phyloP scores from a whole-genome alignment of 352 stramenopile species.

The Aphanomyces invadans region DNA sequence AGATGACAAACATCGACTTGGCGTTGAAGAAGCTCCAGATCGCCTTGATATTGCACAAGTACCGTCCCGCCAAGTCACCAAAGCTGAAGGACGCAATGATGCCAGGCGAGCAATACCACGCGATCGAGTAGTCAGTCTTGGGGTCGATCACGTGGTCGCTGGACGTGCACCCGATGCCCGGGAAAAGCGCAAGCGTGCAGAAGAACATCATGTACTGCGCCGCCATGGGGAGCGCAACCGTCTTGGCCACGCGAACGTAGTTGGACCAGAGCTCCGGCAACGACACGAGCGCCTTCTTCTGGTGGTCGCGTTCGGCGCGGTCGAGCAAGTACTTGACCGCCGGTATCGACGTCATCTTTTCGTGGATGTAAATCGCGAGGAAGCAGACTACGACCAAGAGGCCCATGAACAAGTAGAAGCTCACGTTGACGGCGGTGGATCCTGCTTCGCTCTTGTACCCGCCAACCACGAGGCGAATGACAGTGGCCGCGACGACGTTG shows the following conservation, averaged over 20 bases:
- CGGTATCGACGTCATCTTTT: constrained; percentile 30
- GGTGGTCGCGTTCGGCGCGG: constrained; percentile 33
- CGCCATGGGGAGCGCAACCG: constrained; percentile 42
- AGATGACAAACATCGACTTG: constrained; percentile 36
- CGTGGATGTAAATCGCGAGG: constrained; percentile 40
- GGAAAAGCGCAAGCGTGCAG: constrained; percentile 44
- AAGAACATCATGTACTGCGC: constrained; percentile 56
- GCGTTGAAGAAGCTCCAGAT: constrained; percentile 54
- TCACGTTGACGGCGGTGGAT: constrained; percentile 28
- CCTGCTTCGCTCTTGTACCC: constrained; percentile 35
- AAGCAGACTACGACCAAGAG: constrained; percentile 47
- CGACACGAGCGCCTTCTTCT: constrained; percentile 30
- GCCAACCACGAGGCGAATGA: constrained; percentile 45
- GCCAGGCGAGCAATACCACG: constrained; percentile 47
- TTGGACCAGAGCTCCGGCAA: constrained; percentile 37
- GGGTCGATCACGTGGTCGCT: constrained; percentile 24
- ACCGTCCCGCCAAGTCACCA: constrained; percentile 48
- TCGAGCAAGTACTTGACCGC: constrained; percentile 49
- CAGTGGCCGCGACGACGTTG: constrained; percentile 48
- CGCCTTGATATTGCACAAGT: constrained; percentile 36
- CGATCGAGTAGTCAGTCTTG: constrained; percentile 23
- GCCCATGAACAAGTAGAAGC: constrained; percentile 60
- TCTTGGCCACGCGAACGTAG: constrained; percentile 38
- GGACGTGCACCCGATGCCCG: constrained; percentile 45
- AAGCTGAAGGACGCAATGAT: constrained; percentile 58